Evolutionary conservation across 1,139 yeast species (phyloP).

Genomic region (Scheffersomyces illinoinensis): DNA sequence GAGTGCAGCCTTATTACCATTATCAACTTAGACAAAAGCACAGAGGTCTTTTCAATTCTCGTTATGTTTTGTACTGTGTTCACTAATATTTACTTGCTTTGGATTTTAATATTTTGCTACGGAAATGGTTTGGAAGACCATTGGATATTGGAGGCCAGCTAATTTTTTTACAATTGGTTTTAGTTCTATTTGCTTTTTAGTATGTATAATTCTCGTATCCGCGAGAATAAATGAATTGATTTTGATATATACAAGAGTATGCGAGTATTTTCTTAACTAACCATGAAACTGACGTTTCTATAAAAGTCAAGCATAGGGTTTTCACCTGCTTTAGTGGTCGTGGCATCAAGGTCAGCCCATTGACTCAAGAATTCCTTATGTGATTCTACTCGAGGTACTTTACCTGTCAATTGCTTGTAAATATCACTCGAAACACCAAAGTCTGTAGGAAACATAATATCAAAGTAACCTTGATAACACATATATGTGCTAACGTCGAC

Average conservation of each 20-base stretch:
- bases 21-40: background rate
- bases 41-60: background rate
- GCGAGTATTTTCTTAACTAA: slow-evolving; percentile 29
- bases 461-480: slow-evolving; percentile 83
- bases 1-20: background rate
- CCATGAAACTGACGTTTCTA: slow-evolving; percentile 74
- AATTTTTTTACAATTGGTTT: background rate
- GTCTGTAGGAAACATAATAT: slow-evolving; percentile 85
- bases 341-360: slow-evolving; percentile 72
- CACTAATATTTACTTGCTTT: background rate
- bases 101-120: background rate
- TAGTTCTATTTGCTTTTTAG: background rate
- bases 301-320: slow-evolving; percentile 86
- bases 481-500: slow-evolving; percentile 72
- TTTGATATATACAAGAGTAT: background rate
- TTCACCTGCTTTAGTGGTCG: slow-evolving; percentile 76
- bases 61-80: background rate
- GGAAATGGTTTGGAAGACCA: background rate
- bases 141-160: background rate
- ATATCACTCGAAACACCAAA: slow-evolving; percentile 62
- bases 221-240: background rate
- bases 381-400: slow-evolving; percentile 51
- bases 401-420: slow-evolving; percentile 67
- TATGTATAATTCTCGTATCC: background rate
- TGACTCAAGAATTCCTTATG: slow-evolving; percentile 66